Base-by-base conservation (phyloP, 1,284 basidiomycete species). In the Neonothopanus nambi region DNA sequence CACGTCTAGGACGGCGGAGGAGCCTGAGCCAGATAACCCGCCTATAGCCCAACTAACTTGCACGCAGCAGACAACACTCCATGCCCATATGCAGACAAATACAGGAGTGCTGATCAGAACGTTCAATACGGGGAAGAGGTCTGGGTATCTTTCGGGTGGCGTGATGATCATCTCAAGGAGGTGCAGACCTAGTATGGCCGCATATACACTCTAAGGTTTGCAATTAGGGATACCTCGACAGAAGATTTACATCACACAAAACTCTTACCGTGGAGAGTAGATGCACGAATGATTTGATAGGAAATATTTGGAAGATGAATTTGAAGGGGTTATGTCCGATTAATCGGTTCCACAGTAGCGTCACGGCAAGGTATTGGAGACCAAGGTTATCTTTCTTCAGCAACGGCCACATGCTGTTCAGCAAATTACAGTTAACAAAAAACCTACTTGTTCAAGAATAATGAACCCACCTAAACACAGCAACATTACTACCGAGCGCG, bases 51-150 rank as follows among this genome's bases (percentile, higher is more conserved):
- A 91, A 20, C 77, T 69, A 38, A 85, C 80, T 57, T 89, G 81
- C 18, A 89, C 64, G 12, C 82, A 79, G 26, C 84, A 81, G 58
- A 85, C 85, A 65, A 90, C 85, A 56, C 87, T 88, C 89, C 89
- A 91, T 13, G 88, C 64, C 87, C 86, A 90, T 35, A 80, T 75
- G 17, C 91, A 68, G 5, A 73, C 78, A 65, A 96, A 95, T 8
- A 93, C 81, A 0, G 85, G 87, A 3, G 88, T 89, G 63, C 85
- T 84, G 41, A 95, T 66, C n/a, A 93, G 78, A 3, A 95, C 86
- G 65, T 95, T 96, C 33, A 95, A 73, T 1, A 96, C 92, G 0
- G 89, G 75, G 65, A 85, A 96, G 46, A 97, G 68, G 66, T 97
- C 93, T 0, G 94, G 95, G 61, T 93, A 90, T 57, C 88, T 84